Percentiles rank a stretch among this genome's conserved stretches.
phyloP scores from a whole-genome alignment of 768 basidiomycete genomes.

The Mycena galopus region DNA sequence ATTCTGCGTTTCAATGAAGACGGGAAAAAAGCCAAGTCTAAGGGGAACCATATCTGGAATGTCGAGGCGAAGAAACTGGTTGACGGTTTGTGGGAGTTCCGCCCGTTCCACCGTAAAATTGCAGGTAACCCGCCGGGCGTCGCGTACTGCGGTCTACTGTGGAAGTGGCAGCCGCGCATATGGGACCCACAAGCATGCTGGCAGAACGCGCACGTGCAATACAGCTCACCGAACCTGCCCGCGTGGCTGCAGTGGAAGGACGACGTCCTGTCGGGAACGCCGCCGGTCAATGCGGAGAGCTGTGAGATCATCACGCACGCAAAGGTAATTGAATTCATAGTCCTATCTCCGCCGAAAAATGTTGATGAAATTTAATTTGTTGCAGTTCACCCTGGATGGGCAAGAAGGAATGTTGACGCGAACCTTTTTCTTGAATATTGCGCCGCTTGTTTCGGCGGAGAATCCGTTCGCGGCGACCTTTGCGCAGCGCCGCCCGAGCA shows the following conservation, averaged over 20 bases:
- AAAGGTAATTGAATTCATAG: conserved; percentile 61
- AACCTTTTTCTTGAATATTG: conserved; percentile 79
- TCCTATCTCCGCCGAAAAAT: conserved; percentile 21
- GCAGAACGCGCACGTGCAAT: conserved; percentile 82
- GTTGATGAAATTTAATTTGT: conserved; percentile 29
- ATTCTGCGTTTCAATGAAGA: conserved; percentile 99
- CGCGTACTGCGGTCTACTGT: conserved; percentile 84
- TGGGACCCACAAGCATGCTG: conserved; percentile 97
- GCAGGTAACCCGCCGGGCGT: conserved; percentile 86
- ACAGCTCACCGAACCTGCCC: conserved; percentile 85
- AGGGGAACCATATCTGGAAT: conserved; percentile 99
- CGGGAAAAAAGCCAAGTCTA: conserved; percentile 98
- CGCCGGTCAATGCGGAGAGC: conserved; percentile 80
- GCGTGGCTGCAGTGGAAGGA: conserved; percentile 91
- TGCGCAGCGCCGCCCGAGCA: conserved; percentile 34
- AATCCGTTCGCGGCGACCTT: conserved; percentile 51
- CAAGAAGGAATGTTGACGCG: conserved; percentile 77
- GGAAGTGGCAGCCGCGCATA: conserved; percentile 93
- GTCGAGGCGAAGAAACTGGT: conserved; percentile 90
- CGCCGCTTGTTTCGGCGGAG: conserved; percentile 67
- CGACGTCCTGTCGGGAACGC: conserved; percentile 85
- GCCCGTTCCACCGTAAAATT: conserved; percentile 89
- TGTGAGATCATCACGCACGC: conserved; percentile 84
- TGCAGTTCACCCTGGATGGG: conserved; percentile 79
- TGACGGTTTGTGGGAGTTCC: conserved; percentile 87